Evolutionary conservation across 306 rosid species (phyloP).

Genomic region (Ceratonia siliqua): DNA sequence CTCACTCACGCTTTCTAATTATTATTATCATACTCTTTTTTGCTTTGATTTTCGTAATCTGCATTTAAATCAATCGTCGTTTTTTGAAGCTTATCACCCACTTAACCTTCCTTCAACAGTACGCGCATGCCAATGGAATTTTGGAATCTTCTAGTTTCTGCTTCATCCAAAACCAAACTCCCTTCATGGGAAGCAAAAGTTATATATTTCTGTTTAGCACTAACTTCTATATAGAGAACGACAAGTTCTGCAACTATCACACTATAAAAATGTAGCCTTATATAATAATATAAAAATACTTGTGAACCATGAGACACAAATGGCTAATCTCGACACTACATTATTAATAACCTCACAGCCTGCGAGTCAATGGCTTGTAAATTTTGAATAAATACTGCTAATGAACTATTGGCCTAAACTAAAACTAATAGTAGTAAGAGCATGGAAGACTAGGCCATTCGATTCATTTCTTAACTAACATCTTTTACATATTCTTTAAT

Average conservation of each 20-base stretch:
- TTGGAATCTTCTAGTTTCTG: slow-evolving; percentile 47
- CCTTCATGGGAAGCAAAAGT: slow-evolving; percentile 13
- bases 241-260: slow-evolving; percentile 17
- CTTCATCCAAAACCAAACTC: slow-evolving; percentile 7
- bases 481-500: too few species aligned
- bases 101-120: slow-evolving; percentile 21
- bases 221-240: background rate
- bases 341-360: background rate
- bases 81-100: slow-evolving; percentile 11
- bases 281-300: too few species aligned
- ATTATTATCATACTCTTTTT: slow-evolving; percentile 31
- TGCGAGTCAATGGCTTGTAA: background rate
- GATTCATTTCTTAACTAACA: background rate
- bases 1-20: slow-evolving; percentile 23
- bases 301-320: background rate
- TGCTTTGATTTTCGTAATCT: slow-evolving; percentile 33
- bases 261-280: too few species aligned
- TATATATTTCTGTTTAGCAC: background rate
- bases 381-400: background rate
- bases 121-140: slow-evolving; percentile 15
- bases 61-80: background rate
- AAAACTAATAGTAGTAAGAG: too few species aligned
- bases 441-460: background rate
- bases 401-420: too few species aligned
- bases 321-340: background rate